phyloP scores from a whole-genome alignment of 208 protist species.

The Wallacemonas sp. region DNA sequence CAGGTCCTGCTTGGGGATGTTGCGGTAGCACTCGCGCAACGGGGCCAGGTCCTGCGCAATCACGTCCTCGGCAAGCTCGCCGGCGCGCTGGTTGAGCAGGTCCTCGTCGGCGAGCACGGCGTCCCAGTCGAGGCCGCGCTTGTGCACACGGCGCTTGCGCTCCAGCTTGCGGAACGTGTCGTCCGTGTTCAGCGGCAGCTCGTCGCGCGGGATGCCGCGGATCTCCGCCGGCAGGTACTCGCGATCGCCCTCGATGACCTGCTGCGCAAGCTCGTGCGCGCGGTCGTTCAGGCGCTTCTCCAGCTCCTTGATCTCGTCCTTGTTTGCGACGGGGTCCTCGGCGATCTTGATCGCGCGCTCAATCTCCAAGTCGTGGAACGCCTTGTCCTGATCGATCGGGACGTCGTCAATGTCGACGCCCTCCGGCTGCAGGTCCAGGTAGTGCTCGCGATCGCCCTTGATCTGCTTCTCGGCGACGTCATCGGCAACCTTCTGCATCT shows the following conservation, averaged over 20 bases:
- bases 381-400: conserved; percentile 52
- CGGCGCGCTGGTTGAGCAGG: conserved; percentile 37
- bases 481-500: conserved; percentile 52
- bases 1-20: conserved; percentile 73
- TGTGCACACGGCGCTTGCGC: conserved; percentile 48
- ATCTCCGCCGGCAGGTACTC: conserved; percentile 53
- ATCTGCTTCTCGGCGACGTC: conserved; percentile 49
- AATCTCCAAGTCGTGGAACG: conserved; percentile 53
- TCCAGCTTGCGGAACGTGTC: conserved; percentile 64
- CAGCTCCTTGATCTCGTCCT: conserved; percentile 32
- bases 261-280: conserved; percentile 42
- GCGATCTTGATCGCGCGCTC: conserved; percentile 64
- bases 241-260: conserved; percentile 40
- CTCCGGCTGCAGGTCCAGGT: conserved; percentile 50
- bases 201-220: conserved; percentile 62
- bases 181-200: conserved; percentile 68
- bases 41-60: conserved; percentile 56
- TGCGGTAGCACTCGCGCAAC: conserved; percentile 54
- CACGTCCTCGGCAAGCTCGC: conserved; percentile 65
- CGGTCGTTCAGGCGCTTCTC: conserved; percentile 61
- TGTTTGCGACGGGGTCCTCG: conserved; percentile 28
- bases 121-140: conserved; percentile 40
- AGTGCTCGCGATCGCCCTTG: conserved; percentile 47
- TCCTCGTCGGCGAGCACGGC: conserved; percentile 55
- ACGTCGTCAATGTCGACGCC: conserved; percentile 66